These are phyloP conservation scores for Chlorella sp. DNA, from an alignment of 139 green algal species.

Conservation along the genomic window DNA sequence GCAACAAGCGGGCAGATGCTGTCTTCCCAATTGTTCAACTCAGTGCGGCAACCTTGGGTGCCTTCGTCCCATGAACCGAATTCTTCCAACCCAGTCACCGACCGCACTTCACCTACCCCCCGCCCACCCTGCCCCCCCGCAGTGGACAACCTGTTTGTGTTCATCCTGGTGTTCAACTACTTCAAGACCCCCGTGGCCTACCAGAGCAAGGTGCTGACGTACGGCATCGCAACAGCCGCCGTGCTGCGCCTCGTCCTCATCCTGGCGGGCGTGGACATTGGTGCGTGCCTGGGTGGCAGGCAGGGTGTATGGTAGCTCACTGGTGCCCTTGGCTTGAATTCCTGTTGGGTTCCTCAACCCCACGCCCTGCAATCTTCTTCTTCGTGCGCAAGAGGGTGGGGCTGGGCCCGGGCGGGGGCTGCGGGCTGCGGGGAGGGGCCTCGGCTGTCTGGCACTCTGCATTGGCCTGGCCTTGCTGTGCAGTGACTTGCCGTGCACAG, in stretches of 20 bases:
- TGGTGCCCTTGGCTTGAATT: no score
- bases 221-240: conserved; percentile 89
- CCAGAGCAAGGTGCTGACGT: conserved; percentile 90
- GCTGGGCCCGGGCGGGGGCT: no score
- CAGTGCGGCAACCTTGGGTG: neutral
- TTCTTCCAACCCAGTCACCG: no score
- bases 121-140: neutral
- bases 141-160: conserved; percentile 99
- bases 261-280: conserved; percentile 78
- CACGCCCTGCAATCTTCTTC: no score
- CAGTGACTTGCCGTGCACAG: no score
- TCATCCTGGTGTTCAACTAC: conserved; percentile 97
- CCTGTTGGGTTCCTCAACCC: no score
- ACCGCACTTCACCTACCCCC: neutral
- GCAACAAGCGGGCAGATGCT: no score
- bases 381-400: no score
- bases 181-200: conserved; percentile 77
- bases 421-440: neutral
- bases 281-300: neutral
- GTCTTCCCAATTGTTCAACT: no score
- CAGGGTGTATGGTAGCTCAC: no score
- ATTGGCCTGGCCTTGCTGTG: no score
- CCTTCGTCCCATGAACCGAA: neutral
- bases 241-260: conserved; percentile 91
- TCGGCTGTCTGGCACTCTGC: neutral